Evolutionary conservation across 805 yeast species (phyloP), one percentile per base, ranked within the genome.

Genomic region (Deakozyma indianensis): DNA sequence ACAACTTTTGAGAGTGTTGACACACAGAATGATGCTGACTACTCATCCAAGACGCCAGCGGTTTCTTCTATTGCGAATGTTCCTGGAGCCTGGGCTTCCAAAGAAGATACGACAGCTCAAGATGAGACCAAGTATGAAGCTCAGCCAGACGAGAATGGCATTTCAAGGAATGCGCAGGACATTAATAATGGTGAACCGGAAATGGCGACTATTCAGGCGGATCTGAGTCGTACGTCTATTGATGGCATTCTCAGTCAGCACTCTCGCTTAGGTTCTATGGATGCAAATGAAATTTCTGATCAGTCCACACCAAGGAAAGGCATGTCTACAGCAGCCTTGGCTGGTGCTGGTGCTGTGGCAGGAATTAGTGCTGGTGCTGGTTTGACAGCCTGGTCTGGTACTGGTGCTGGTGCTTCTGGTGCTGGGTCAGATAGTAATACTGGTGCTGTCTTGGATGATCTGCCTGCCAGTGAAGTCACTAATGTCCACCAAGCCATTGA

Each of bases 401-500:
- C n/a, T n/a, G n/a, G n/a, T n/a, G n/a, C n/a, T n/a, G n/a, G n/a
- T n/a, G n/a, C n/a, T n/a, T n/a, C n/a, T n/a, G n/a, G n/a, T n/a
- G n/a, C n/a, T n/a, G n/a, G n/a, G n/a, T n/a, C n/a, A n/a, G n/a
- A n/a, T n/a, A n/a, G n/a, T n/a, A 51, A 32, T 14, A 47, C 35
- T 2, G 45, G 43, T 15, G 35, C 29, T 24, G 43, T 43, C 9
- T 41, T 28, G 4, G 41, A 41, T 28, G 43, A 42, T 9, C 22
- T 43, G 23, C 48, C 47, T 9, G 45, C 23, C 16, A 42, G 41
- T n/a, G 47, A 44, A 11, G 45, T 24, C 35, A 2, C 23, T 22
- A 38, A 23, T 7, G 27, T 43, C 16, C n/a, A 41, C 9, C 55
- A 56, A 41, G 59, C 51, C 5, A 40, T 56, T 25, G 60, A 56